Percentiles rank a stretch among this genome's conserved stretches.
Conservation (phyloP, 371 early-diverging fungal species). For the Haplosporangium sp. region DNA sequence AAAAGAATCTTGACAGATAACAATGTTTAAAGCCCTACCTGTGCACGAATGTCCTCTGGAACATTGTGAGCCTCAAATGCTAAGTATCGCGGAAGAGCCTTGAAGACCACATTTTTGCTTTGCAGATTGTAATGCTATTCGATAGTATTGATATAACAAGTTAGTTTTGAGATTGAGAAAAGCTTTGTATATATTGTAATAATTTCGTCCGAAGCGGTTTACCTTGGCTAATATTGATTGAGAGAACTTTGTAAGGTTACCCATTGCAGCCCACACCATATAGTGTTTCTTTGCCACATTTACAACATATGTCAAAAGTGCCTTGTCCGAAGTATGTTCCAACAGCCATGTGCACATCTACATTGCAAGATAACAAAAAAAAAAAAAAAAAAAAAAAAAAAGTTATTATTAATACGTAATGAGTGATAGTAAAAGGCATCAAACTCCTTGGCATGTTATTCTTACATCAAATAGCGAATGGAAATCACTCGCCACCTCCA, state of each 20-base stretch:
- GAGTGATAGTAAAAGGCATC: no score
- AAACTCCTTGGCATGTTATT: neutral
- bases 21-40: constrained; percentile 15
- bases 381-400: neutral
- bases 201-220: neutral
- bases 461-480: constrained; percentile 62
- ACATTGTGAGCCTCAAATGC: constrained; percentile 44
- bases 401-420: neutral
- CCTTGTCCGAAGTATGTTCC: constrained; percentile 68
- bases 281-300: constrained; percentile 69
- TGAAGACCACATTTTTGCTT: constrained; percentile 36
- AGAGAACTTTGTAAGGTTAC: constrained; percentile 48
- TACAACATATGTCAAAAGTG: constrained; percentile 64
- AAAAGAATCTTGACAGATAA: neutral
- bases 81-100: constrained; percentile 39
- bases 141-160: neutral
- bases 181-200: neutral
- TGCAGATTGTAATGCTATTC: constrained; percentile 58
- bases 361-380: neutral
- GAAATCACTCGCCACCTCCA: constrained; percentile 71
- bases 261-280: constrained; percentile 70
- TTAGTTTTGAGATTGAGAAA: neutral
- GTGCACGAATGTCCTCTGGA: constrained; percentile 45
- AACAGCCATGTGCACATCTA: constrained; percentile 73
- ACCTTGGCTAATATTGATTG: constrained; percentile 53